A percentile compares a stretch with the other conserved stretches of the same genome.
Conservation (phyloP, 768 basidiomycete species). For the Serendipita indica region DNA sequence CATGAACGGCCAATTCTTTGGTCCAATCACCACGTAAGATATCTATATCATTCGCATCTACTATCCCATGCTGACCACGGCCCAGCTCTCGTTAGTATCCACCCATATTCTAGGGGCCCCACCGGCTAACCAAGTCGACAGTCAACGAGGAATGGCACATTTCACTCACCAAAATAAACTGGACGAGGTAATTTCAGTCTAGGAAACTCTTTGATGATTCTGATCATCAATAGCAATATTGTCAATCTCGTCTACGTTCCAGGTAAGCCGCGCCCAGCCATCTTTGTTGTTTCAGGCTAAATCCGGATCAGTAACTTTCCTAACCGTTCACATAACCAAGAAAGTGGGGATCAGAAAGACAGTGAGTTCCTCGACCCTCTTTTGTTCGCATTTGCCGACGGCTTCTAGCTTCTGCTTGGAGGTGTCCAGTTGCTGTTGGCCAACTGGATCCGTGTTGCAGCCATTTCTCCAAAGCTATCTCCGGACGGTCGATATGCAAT, state of each 20-base stretch:
- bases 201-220: neutral
- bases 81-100: neutral
- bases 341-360: slow-evolving; percentile 4
- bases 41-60: neutral
- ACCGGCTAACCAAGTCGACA: neutral
- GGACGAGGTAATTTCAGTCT: neutral
- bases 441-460: slow-evolving; percentile 3
- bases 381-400: neutral
- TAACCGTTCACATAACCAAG: neutral
- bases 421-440: neutral
- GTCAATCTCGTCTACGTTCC: slow-evolving; percentile 4
- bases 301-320: neutral
- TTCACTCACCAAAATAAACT: slow-evolving; percentile 6
- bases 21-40: slow-evolving; percentile 6
- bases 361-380: neutral
- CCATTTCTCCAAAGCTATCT: neutral
- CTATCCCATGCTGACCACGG: neutral
- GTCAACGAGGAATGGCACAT: slow-evolving; percentile 7
- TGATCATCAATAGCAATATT: neutral
- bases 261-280: too few relatives aligned
- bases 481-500: neutral
- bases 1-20: slow-evolving; percentile 9
- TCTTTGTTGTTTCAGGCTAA: too few relatives aligned
- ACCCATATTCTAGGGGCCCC: neutral
- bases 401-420: neutral